A percentile compares a stretch with the other conserved stretches of the same genome.
These are phyloP conservation scores for Suillus subalutaceus DNA, from an alignment of 768 basidiomycete genomes.

Conservation along the genomic window DNA sequence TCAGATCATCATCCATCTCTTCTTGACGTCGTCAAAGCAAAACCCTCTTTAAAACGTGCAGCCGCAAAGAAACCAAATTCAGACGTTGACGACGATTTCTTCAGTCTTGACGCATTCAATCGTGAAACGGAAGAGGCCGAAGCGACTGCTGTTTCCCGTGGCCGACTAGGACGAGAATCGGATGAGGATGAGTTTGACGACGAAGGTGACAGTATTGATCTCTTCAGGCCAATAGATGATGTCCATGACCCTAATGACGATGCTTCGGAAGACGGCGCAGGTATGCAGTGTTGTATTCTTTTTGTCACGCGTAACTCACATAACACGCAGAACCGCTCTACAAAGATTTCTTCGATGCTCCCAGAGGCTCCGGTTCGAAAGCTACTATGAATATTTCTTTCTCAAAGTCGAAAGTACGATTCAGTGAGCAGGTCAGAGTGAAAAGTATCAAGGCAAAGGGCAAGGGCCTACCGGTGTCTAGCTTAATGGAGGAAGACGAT, in stretches of 20 bases:
- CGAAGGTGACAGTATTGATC: constrained; percentile 53
- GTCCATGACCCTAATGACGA: constrained; percentile 45
- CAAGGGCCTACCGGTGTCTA: constrained; percentile 58
- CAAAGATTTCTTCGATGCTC: constrained; percentile 80
- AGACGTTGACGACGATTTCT: constrained; percentile 88
- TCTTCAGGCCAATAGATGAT: constrained; percentile 65
- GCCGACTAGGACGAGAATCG: constrained; percentile 53
- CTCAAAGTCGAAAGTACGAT: constrained; percentile 58
- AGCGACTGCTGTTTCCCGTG: constrained; percentile 60
- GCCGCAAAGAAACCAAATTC: constrained; percentile 31
- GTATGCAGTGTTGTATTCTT: constrained; percentile 35
- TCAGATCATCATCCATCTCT: constrained; percentile 30
- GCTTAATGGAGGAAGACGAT: constrained; percentile 34
- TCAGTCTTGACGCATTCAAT: constrained; percentile 87
- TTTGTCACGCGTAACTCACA: constrained; percentile 10
- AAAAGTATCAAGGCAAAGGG: constrained; percentile 79
- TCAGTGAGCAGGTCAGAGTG: constrained; percentile 79
- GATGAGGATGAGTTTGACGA: constrained; percentile 53
- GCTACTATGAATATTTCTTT: constrained; percentile 16
- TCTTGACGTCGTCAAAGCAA: constrained; percentile 28
- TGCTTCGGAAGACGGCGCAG: constrained; percentile 43
- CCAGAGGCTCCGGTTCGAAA: constrained; percentile 33
- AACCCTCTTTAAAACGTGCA: constrained; percentile 26
- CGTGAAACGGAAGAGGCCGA: constrained; percentile 81
- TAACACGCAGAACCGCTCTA: constrained; percentile 61